These are phyloP conservation scores for Adansonia madagascariensis DNA, from an alignment of 441 rosid genomes.

Conservation along the genomic window DNA sequence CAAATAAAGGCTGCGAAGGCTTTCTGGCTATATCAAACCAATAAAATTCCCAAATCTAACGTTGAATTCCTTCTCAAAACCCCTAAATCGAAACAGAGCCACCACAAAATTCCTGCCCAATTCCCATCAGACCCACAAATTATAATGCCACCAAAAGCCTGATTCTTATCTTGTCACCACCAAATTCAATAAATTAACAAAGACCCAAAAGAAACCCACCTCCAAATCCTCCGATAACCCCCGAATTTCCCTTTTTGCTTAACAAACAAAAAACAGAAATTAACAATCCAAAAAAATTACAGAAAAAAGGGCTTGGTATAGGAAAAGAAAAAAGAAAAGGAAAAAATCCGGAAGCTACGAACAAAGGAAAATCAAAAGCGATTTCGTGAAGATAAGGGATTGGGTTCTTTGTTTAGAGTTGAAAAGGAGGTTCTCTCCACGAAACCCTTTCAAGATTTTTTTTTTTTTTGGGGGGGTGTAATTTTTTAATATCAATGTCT, in stretches of 20 bases:
- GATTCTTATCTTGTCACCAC: constrained; percentile 30
- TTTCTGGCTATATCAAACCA: not conserved
- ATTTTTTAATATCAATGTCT: constrained; percentile 22
- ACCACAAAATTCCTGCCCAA: not conserved
- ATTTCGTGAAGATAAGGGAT: constrained; percentile 54
- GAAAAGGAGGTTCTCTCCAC: constrained; percentile 55
- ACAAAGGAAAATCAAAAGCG: constrained; percentile 40
- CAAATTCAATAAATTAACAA: constrained; percentile 23
- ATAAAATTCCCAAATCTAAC: constrained; percentile 16
- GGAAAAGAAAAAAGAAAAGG: not conserved
- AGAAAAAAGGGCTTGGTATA: constrained; percentile 2
- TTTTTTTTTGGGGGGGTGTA: not conserved
- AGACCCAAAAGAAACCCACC: constrained; percentile 25
- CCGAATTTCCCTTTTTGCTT: not conserved
- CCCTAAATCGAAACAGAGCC: constrained; percentile 7
- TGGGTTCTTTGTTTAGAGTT: constrained; percentile 22
- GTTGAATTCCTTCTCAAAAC: constrained; percentile 17
- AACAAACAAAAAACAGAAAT: constrained; percentile 1
- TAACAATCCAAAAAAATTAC: constrained; percentile 5
- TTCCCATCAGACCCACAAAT: not conserved
- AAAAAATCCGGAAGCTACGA: not conserved
- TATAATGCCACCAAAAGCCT: constrained; percentile 21
- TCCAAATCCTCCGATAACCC: constrained; percentile 34
- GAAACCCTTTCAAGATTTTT: constrained; percentile 44
- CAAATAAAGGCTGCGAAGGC: not conserved